Evolutionary conservation across 1,139 yeast genomes (phyloP).

Genomic region (Yamadazyma kanchanaburiensis): DNA sequence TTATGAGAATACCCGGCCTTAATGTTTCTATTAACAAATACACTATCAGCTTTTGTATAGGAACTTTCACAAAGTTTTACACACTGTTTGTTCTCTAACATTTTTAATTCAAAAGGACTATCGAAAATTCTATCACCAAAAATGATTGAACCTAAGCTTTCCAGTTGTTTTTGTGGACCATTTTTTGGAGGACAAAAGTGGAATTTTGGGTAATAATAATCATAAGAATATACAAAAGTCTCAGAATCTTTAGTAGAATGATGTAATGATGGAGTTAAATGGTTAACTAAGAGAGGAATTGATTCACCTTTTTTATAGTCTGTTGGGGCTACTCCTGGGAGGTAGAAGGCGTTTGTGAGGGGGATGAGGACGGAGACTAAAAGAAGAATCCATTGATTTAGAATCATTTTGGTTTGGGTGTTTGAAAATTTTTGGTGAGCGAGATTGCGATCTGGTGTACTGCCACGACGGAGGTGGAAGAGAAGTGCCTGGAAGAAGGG

Average conservation of each 20-base stretch:
- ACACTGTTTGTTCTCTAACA: slow-evolving; percentile 74
- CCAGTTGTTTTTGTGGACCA: slow-evolving; percentile 74
- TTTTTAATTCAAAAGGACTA: slow-evolving; percentile 79
- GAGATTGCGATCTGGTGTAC: too few relatives aligned
- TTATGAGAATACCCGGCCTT: slow-evolving; percentile 82
- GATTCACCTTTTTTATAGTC: slow-evolving; percentile 70
- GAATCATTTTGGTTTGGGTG: too few relatives aligned
- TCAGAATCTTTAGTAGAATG: slow-evolving; percentile 40
- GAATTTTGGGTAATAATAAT: slow-evolving; percentile 80
- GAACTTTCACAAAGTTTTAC: slow-evolving; percentile 52
- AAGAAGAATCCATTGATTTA: too few relatives aligned
- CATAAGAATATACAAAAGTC: slow-evolving; percentile 69
- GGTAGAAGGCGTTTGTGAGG: slow-evolving; percentile 62
- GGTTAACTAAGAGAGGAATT: slow-evolving; percentile 82
- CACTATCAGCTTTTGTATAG: slow-evolving; percentile 64
- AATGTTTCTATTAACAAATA: slow-evolving; percentile 73
- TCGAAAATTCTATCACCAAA: slow-evolving; percentile 95
- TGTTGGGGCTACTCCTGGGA: slow-evolving; percentile 96
- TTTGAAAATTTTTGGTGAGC: too few relatives aligned
- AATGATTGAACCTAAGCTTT: slow-evolving; percentile 85
- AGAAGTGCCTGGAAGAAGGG: too few relatives aligned
- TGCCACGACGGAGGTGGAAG: too few relatives aligned
- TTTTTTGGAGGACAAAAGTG: slow-evolving; percentile 78
- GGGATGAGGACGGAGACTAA: too few relatives aligned
- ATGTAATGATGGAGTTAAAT: slow-evolving; percentile 76